Percentiles rank a stretch among this genome's conserved stretches.
Evolutionary conservation across 2,329 filamentous ascomycete genomes (phyloP).

Genomic region (Hysterium pulicare): DNA sequence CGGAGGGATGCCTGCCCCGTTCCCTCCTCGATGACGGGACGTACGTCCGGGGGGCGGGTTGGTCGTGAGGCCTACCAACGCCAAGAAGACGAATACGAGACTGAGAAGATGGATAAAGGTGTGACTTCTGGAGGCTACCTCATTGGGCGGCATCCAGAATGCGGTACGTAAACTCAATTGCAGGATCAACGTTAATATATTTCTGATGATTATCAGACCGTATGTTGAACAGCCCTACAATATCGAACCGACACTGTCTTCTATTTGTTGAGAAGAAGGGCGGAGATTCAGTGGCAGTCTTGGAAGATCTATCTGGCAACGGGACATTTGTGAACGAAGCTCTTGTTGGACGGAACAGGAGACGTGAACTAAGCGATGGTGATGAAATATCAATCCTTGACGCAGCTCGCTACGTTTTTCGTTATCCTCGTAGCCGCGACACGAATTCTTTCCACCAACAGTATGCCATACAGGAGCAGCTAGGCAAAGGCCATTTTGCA

Average conservation of each 20-base stretch:
- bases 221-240: constrained; percentile 68
- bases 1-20: constrained; percentile 68
- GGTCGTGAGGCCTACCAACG: constrained; percentile 54
- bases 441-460: constrained; percentile 80
- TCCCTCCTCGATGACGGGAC: constrained; percentile 41
- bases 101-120: constrained; percentile 48
- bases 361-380: constrained; percentile 80
- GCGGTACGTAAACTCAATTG: constrained; percentile 59
- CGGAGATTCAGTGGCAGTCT: constrained; percentile 62
- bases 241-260: constrained; percentile 82
- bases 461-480: constrained; percentile 77
- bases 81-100: constrained; percentile 61
- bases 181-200: constrained; percentile 10
- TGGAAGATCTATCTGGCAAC: constrained; percentile 94
- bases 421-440: constrained; percentile 62
- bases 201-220: constrained; percentile 55
- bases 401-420: constrained; percentile 84
- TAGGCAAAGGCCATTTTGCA: constrained; percentile 94
- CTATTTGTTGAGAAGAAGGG: constrained; percentile 61
- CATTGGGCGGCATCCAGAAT: constrained; percentile 89
- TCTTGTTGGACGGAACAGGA: constrained; percentile 85
- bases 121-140: constrained; percentile 78
- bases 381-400: constrained; percentile 88
- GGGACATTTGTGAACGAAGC: constrained; percentile 95
- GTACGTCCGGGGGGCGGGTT: constrained; percentile 45